These are phyloP conservation scores for Periconia sp. DNA, from an alignment of 2,329 filamentous ascomycete genomes.

Conservation along the genomic window DNA sequence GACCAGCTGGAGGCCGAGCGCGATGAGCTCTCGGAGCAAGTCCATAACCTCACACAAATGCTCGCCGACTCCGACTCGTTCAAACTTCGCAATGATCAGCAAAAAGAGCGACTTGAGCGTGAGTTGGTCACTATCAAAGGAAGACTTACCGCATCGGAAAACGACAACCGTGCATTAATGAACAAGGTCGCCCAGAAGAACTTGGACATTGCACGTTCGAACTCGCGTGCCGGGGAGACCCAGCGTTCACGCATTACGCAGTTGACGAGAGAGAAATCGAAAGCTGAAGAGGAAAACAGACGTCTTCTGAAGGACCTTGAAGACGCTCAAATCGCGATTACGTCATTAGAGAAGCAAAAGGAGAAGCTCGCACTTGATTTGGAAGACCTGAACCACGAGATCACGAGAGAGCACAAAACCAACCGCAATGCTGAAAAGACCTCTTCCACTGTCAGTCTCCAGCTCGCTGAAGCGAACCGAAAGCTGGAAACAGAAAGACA, in stretches of 20 bases:
- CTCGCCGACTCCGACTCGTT: constrained; percentile 89
- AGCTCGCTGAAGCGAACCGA: constrained; percentile 85
- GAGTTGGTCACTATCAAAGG: constrained; percentile 91
- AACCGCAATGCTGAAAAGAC: constrained; percentile 89
- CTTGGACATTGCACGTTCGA: constrained; percentile 89
- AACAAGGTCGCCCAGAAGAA: constrained; percentile 98
- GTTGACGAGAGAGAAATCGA: constrained; percentile 80
- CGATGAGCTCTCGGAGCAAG: constrained; percentile 71
- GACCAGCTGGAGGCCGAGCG: constrained; percentile 81
- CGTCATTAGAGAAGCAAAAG: constrained; percentile 87
- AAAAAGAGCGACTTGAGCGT: constrained; percentile 88
- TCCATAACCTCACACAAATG: constrained; percentile 82
- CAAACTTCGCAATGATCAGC: constrained; percentile 85
- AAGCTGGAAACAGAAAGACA: constrained; percentile 90
- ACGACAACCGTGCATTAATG: constrained; percentile 90
- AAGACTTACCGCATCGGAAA: constrained; percentile 86
- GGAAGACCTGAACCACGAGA: constrained; percentile 90
- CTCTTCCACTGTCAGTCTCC: constrained; percentile 75
- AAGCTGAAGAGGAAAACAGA: constrained; percentile 78
- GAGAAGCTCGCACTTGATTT: constrained; percentile 87
- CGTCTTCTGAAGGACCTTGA: constrained; percentile 82
- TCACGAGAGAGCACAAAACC: constrained; percentile 85
- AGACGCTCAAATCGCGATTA: constrained; percentile 79
- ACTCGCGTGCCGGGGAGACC: constrained; percentile 80
- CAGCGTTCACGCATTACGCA: constrained; percentile 75